These are phyloP conservation scores for Monosiga brevicollis DNA, from an alignment of 78 protist species.

Conservation along the genomic window DNA sequence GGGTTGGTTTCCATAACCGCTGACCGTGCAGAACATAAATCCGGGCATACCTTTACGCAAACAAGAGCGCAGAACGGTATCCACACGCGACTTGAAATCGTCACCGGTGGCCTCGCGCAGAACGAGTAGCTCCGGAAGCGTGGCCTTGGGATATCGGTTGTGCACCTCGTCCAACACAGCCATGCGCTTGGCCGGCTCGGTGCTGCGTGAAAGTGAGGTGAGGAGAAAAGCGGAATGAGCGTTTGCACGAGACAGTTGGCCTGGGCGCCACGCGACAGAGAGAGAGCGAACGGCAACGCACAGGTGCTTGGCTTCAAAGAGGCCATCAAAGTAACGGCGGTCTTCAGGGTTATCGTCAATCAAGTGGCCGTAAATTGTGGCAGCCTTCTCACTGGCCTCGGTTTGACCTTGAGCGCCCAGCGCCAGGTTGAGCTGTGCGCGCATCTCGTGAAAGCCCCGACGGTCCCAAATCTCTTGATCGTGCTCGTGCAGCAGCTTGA, in stretches of 20 bases:
- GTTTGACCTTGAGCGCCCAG: too few species aligned
- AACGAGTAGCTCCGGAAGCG: not conserved
- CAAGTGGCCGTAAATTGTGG: conserved; percentile 2
- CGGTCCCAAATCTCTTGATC: not conserved
- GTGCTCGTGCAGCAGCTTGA: not conserved
- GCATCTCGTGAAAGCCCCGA: not conserved
- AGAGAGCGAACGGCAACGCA: too few species aligned
- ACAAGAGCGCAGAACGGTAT: conserved; percentile 7
- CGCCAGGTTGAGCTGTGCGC: not conserved
- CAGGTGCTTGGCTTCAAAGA: too few species aligned
- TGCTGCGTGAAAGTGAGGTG: too few species aligned
- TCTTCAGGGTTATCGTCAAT: conserved; percentile 49
- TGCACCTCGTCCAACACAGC: not conserved
- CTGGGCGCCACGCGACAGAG: too few species aligned
- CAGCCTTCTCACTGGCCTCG: not conserved
- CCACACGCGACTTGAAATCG: not conserved
- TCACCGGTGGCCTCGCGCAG: not conserved
- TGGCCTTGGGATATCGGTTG: not conserved
- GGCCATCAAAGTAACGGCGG: conserved; percentile 21
- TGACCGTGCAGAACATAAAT: too few species aligned
- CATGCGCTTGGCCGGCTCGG: too few species aligned
- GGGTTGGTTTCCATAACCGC: too few species aligned
- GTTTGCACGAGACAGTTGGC: too few species aligned
- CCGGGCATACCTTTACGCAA: too few species aligned
- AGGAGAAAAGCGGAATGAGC: too few species aligned